A percentile compares a stretch with the other conserved stretches of the same genome.
These are phyloP conservation scores for Wickerhamomyces strasburgensis DNA, from an alignment of 805 yeast genomes.

Conservation along the genomic window DNA sequence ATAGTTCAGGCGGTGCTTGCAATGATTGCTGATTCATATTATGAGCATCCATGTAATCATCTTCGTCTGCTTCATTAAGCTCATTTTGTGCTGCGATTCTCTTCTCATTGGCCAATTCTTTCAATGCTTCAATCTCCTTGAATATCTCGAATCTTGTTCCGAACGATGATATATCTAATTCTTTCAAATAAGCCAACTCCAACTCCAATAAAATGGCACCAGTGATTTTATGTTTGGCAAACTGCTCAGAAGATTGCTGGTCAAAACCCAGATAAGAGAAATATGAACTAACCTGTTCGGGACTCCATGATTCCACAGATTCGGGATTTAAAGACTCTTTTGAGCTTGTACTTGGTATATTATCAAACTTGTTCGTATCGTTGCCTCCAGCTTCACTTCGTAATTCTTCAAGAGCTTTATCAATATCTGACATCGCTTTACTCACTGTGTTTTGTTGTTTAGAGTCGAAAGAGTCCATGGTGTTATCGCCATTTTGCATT, in stretches of 20 bases:
- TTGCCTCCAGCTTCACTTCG: slow-evolving; percentile 28
- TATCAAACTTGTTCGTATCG: slow-evolving; percentile 6
- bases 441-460: too few species aligned
- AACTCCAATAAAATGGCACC: slow-evolving; percentile 83
- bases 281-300: slow-evolving; percentile 78
- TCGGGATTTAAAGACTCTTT: slow-evolving; percentile 39
- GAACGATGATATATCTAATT: slow-evolving; percentile 84
- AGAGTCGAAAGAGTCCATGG: too few species aligned
- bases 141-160: slow-evolving; percentile 93
- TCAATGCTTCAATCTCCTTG: slow-evolving; percentile 76
- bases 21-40: slow-evolving; percentile 11
- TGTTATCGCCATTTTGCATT: too few species aligned
- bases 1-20: slow-evolving; percentile 15
- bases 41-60: slow-evolving; percentile 9
- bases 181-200: slow-evolving; percentile 82
- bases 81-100: too few species aligned
- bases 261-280: slow-evolving; percentile 74
- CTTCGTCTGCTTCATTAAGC: not conserved
- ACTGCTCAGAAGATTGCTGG: slow-evolving; percentile 65
- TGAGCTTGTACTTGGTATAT: slow-evolving; percentile 15
- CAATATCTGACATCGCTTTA: slow-evolving; percentile 64
- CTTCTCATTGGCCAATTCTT: slow-evolving; percentile 20
- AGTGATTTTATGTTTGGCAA: slow-evolving; percentile 81
- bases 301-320: slow-evolving; percentile 66
- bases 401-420: slow-evolving; percentile 64